Evolutionary conservation across 192 early-diverging fungal genomes (phyloP), one percentile per base, ranked within the genome.

Genomic region (Podila epigama): DNA sequence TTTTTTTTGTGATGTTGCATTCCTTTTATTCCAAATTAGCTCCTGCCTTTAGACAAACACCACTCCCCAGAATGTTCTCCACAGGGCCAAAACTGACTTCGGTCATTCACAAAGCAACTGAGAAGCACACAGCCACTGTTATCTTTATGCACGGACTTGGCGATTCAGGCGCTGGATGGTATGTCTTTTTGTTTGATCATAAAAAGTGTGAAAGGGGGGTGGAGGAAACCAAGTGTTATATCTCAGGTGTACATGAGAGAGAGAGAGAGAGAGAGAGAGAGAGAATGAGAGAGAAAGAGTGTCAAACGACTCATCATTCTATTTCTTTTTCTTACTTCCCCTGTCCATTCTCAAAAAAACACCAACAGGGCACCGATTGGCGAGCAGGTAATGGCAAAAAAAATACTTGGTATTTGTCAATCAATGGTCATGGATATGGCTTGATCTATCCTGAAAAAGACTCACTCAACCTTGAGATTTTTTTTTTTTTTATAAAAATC

Each of bases 81-180:
- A 71, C 67, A 36, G 27, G 60, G 9, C 20, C 60, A 22, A 48
- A 60, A 39, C 60, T 86, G 8, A 83, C 83, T 22, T 40, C 83
- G 2, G 61, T 86, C 34, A 53, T 86, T 22, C 61, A 80, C 4
- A 69, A 81, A 16, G 66, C 86, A 20, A 69, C 54, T 16, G 51
- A 42, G 12, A 70, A 73, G 18, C 88, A 89, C 52, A 85, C 87
- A 10, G 88, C 87, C 9, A 88, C 87, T 10, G 81, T 89, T 0
- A 61, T 89, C 32, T 81, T 86, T 51, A 29, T 87, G 25, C 88
- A 87, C 71, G 89, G 89, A 5, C 63, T 90, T 48, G 89, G 89
- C n/a, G 89, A 90, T 63, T 78, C 75, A 56, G 89, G 89, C 10
- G 55, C 73, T 27, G 89, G 89, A 20, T 89, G 91, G 90, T 57